Percentiles rank a stretch among this genome's conserved stretches.
phyloP scores from a whole-genome alignment of 2,329 filamentous ascomycete species.

The Pseudogymnoascus destructans region DNA sequence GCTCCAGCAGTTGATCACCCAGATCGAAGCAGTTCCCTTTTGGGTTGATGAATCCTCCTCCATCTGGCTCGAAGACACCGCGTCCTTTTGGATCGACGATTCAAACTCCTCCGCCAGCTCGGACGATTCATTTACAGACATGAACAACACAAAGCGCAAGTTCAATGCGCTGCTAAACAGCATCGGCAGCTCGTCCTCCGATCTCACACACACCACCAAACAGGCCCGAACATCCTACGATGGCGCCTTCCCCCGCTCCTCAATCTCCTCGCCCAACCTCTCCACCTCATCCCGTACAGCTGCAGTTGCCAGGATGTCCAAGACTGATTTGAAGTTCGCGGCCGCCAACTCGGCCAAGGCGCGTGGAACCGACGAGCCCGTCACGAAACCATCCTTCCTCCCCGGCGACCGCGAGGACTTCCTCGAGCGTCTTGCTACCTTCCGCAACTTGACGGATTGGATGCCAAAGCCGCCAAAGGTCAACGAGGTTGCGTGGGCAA shows the following conservation, averaged over 20 bases:
- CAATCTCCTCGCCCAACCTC: slow-evolving; percentile 28
- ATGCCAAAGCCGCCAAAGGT: slow-evolving; percentile 79
- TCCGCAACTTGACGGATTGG: slow-evolving; percentile 85
- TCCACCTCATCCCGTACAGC: slow-evolving; percentile 15
- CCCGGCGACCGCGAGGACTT: slow-evolving; percentile 78
- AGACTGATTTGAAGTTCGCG: not conserved
- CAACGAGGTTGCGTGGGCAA: slow-evolving; percentile 89
- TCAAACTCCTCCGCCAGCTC: not conserved
- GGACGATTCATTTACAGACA: slow-evolving; percentile 23
- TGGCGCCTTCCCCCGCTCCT: slow-evolving; percentile 27
- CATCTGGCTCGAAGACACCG: slow-evolving; percentile 1
- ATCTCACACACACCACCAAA: slow-evolving; percentile 21
- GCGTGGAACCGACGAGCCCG: not conserved
- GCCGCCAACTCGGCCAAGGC: slow-evolving; percentile 3
- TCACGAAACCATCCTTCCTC: slow-evolving; percentile 8
- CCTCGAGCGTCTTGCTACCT: slow-evolving; percentile 68
- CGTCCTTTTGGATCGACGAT: slow-evolving; percentile 5
- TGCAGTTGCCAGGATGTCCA: slow-evolving; percentile 1
- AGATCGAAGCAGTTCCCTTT: not conserved
- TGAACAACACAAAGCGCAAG: slow-evolving; percentile 73
- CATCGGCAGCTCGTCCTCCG: slow-evolving; percentile 37
- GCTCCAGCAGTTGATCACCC: slow-evolving; percentile 5
- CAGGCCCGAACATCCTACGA: slow-evolving; percentile 30
- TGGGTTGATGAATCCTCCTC: not conserved
- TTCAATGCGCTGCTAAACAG: slow-evolving; percentile 64